A percentile compares a stretch with the other conserved stretches of the same genome.
Conservation (phyloP, 768 basidiomycete species). For the Pleurotus salmoneostramineus region DNA sequence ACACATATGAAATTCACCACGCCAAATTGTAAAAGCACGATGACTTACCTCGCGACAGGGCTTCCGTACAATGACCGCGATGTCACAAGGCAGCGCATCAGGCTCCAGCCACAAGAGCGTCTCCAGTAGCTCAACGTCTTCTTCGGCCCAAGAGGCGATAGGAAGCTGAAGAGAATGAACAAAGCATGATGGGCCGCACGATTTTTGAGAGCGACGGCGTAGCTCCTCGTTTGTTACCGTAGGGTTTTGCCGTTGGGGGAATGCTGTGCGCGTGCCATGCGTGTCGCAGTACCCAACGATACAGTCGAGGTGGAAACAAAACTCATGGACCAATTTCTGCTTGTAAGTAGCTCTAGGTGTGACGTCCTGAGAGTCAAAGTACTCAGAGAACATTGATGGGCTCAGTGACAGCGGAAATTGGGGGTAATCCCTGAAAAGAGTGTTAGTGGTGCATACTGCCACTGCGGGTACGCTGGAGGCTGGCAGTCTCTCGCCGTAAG, state of each 20-base stretch:
- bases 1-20: not conserved
- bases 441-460: not conserved
- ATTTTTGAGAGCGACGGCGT: not conserved
- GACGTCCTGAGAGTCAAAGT: constrained; percentile 14
- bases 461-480: not conserved
- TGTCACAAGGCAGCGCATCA: constrained; percentile 43
- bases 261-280: constrained; percentile 22
- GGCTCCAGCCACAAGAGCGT: constrained; percentile 39
- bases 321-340: constrained; percentile 23
- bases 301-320: constrained; percentile 47
- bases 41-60: constrained; percentile 40
- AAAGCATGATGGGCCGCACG: constrained; percentile 2
- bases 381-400: constrained; percentile 7
- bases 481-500: not conserved
- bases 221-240: constrained; percentile 1
- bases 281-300: constrained; percentile 32
- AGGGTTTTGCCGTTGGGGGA: constrained; percentile 2
- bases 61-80: constrained; percentile 43
- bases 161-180: not conserved
- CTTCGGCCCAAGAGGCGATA: constrained; percentile 15
- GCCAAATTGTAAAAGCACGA: not conserved
- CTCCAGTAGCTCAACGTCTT: constrained; percentile 22
- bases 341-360: constrained; percentile 27
- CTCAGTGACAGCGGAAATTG: constrained; percentile 12
- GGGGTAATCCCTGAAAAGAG: constrained; percentile 36